Evolutionary conservation across 228 moss, liverwort and hornwort species (phyloP).

Genomic region (Sphagnum magellanicum): DNA sequence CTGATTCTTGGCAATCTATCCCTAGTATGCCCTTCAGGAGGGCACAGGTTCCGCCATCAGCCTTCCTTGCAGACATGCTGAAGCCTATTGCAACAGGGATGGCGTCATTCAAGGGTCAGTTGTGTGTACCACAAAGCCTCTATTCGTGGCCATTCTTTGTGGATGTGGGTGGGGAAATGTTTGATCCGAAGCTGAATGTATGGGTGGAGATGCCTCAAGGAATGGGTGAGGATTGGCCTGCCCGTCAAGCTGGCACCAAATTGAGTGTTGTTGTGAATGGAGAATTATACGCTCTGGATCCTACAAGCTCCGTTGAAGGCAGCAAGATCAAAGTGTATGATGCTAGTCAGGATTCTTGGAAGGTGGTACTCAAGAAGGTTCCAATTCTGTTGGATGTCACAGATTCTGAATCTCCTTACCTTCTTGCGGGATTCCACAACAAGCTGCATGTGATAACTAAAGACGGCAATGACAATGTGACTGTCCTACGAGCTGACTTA

Average conservation of each 20-base stretch:
- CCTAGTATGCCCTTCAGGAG: conserved; percentile 92
- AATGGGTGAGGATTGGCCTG: conserved; percentile 99
- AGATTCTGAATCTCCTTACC: conserved; percentile 91
- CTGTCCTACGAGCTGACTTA: conserved; percentile 81
- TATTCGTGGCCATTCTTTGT: conserved; percentile 99
- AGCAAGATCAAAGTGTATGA: conserved; percentile 98
- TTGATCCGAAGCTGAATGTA: conserved; percentile 61
- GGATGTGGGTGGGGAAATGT: conserved; percentile 94
- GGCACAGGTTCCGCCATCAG: conserved; percentile 84
- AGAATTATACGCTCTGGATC: conserved; percentile 86
- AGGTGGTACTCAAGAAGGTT: conserved; percentile 85
- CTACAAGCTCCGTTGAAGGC: conserved; percentile 91
- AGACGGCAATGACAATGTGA: conserved; percentile 76
- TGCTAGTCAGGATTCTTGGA: conserved; percentile 89
- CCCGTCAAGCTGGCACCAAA: conserved; percentile 96
- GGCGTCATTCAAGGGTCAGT: conserved; percentile 80
- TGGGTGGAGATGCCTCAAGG: conserved; percentile 97
- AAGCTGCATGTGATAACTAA: conserved; percentile 96
- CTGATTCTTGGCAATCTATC: conserved; percentile 85
- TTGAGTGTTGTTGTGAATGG: conserved; percentile 90
- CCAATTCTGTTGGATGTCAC: conserved; percentile 85
- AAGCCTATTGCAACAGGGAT: conserved; percentile 99
- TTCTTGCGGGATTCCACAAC: conserved; percentile 81
- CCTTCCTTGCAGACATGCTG: conserved; percentile 93
- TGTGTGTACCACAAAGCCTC: conserved; percentile 89